Evolutionary conservation across 768 basidiomycete genomes (phyloP).

Genomic region (Suillus subaureus): DNA sequence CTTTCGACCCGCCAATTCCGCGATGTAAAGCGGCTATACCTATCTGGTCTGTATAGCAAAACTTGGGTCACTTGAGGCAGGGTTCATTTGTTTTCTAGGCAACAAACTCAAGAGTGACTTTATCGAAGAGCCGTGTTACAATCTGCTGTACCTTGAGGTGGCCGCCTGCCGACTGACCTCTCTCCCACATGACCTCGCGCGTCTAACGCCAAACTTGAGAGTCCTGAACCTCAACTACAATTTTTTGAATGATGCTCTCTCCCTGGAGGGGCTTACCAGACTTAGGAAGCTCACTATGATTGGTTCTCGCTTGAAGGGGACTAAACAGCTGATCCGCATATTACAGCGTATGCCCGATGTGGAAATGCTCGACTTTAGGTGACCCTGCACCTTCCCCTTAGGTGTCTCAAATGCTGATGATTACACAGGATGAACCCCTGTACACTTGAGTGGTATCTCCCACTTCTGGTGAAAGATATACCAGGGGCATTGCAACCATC

Average conservation of each 20-base stretch:
- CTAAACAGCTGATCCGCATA: constrained; percentile 71
- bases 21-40: constrained; percentile 92
- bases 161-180: constrained; percentile 80
- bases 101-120: constrained; percentile 67
- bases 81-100: constrained; percentile 49
- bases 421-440: constrained; percentile 87
- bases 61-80: constrained; percentile 21
- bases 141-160: constrained; percentile 89
- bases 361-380: constrained; percentile 93
- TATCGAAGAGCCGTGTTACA: constrained; percentile 77
- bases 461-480: constrained; percentile 72
- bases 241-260: constrained; percentile 76
- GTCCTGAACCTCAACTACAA: constrained; percentile 97
- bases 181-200: constrained; percentile 70
- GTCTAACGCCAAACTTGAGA: constrained; percentile 80
- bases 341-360: constrained; percentile 74
- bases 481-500: constrained; percentile 70
- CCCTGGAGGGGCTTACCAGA: constrained; percentile 70
- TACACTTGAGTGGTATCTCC: constrained; percentile 94
- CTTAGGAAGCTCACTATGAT: constrained; percentile 86
- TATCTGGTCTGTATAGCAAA: constrained; percentile 70
- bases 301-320: constrained; percentile 78
- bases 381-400: constrained; percentile 2
- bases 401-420: not conserved
- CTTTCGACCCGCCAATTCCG: constrained; percentile 69